Evolutionary conservation across 306 rosid genomes (phyloP), one percentile per base, ranked within the genome.

Genomic region (Abrus pulchellus): DNA sequence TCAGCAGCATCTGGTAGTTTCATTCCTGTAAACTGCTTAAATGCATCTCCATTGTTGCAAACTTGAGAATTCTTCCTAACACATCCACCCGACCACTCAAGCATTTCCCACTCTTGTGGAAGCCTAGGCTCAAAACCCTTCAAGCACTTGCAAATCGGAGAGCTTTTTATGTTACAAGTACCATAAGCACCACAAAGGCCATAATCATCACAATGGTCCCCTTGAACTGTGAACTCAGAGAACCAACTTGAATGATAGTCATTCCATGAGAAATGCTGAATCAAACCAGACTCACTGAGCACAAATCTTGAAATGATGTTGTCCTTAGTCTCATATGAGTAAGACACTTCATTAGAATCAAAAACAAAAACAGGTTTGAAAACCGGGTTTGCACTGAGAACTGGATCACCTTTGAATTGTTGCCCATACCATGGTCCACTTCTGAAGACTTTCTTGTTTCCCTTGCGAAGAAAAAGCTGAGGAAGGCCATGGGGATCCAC

Each of bases 371-470:
- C 47, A 0, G 88, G 90, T 30, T 53, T 72, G 82, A 86, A 89
- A 68, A 86, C 54, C 0, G 88, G 72, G 66, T 86, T 86, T 28
- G 67, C 77, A 6, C 47, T 70, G 27, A 82, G 74, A 77, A 36
- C 54, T 1, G 68, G 67, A 1, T 50, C 59, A 59, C 79, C 86
- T 76, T 82, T 88, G 52, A 84, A 86, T 52, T 68, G 80, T 40
- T 71, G 48, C 6, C 75, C 87, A 75, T 66, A 74, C 89, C 93
- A 89, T 6, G 90, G 88, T 50, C 89, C 85, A 60, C 93, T 83
- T 67, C 89, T 74, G 75, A 83, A 89, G 40, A 72, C 20, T 59
- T 77, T 85, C 48, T 29, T 61, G 47, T 64, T 45, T 49, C 86
- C 84, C 50, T 61, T 78, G 4, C 38, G 79, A 47, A 87, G 86